A percentile compares a stretch with the other conserved stretches of the same genome.
These are phyloP conservation scores for Pseudogymnoascus sp. DNA, from an alignment of 2,329 filamentous ascomycete genomes.

Conservation along the genomic window DNA sequence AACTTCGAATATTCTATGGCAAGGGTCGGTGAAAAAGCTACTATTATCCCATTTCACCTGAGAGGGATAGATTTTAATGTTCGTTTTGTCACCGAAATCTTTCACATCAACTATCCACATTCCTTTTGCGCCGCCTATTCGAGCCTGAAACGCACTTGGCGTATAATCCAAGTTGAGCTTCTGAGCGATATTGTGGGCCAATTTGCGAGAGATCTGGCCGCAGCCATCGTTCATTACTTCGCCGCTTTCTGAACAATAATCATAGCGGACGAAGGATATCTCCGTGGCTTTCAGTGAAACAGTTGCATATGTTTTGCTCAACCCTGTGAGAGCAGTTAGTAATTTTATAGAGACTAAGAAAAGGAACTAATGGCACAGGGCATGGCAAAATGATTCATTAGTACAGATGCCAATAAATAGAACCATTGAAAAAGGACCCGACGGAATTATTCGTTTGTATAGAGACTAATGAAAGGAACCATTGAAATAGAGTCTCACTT, in stretches of 20 bases:
- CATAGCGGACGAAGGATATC: conserved; percentile 36
- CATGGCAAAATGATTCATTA: background rate
- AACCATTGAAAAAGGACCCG: background rate
- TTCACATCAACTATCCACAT: conserved; percentile 61
- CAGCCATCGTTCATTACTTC: conserved; percentile 63
- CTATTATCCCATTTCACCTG: conserved; percentile 63
- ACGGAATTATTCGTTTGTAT: background rate
- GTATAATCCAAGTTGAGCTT: conserved; percentile 45
- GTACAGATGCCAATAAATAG: background rate
- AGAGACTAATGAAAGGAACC: background rate
- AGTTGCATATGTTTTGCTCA: conserved; percentile 40
- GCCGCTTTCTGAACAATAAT: conserved; percentile 36
- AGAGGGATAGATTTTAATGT: conserved; percentile 62
- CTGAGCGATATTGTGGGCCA: conserved; percentile 48
- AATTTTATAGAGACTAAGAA: background rate
- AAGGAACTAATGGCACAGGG: background rate
- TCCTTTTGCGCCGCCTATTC: conserved; percentile 69
- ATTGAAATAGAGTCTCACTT: conserved; percentile 18
- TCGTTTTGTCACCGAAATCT: conserved; percentile 43
- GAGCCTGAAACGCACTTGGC: conserved; percentile 61
- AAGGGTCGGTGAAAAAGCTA: conserved; percentile 30
- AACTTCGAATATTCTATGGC: conserved; percentile 62
- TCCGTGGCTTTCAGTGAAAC: conserved; percentile 42
- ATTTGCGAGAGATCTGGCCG: conserved; percentile 54
- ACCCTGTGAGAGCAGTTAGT: conserved; percentile 12